Evolutionary conservation across 176 grass and related monocot genomes (phyloP).

Genomic region (Cenchrus americanus): DNA sequence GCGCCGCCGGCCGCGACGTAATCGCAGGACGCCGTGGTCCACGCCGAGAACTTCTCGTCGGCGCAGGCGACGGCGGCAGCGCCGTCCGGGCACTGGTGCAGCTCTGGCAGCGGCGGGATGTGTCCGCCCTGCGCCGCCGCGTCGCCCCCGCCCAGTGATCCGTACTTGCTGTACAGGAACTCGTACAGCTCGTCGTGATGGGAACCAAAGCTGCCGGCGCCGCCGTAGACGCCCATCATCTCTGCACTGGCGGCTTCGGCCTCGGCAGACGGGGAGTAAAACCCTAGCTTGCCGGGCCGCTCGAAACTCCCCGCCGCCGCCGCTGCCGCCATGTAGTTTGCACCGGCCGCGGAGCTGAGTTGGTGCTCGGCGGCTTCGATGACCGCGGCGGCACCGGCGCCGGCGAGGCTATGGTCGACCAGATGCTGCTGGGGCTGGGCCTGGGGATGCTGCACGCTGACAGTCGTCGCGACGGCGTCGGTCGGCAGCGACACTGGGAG

Average conservation of each 20-base stretch:
- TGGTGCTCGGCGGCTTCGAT: conserved; percentile 26
- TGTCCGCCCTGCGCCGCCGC: conserved; percentile 22
- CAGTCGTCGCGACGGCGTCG: conserved; percentile 35
- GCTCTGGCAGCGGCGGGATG: conserved; percentile 43
- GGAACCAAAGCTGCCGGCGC: conserved; percentile 26
- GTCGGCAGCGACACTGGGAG: conserved; percentile 24
- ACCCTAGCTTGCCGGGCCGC: conserved; percentile 51
- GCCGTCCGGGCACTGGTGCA: conserved; percentile 44
- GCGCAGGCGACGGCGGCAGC: conserved; percentile 29
- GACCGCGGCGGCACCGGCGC: not conserved
- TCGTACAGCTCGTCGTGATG: conserved; percentile 60
- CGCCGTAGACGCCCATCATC: conserved; percentile 16
- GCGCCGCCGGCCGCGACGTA: conserved; percentile 23
- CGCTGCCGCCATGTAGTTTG: conserved; percentile 40
- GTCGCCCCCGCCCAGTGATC: not conserved
- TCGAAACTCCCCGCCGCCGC: conserved; percentile 50
- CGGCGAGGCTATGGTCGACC: conserved; percentile 30
- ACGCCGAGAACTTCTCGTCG: conserved; percentile 57
- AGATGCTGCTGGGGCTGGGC: conserved; percentile 15
- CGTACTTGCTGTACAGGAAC: conserved; percentile 51
- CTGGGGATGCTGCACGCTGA: conserved; percentile 8
- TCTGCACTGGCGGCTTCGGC: conserved; percentile 16
- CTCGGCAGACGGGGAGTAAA: conserved; percentile 43
- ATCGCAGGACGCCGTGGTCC: conserved; percentile 48
- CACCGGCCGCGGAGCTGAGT: conserved; percentile 7